Conservation (phyloP, 495 filamentous ascomycete genomes). For the Penicillium diatomitis region DNA sequence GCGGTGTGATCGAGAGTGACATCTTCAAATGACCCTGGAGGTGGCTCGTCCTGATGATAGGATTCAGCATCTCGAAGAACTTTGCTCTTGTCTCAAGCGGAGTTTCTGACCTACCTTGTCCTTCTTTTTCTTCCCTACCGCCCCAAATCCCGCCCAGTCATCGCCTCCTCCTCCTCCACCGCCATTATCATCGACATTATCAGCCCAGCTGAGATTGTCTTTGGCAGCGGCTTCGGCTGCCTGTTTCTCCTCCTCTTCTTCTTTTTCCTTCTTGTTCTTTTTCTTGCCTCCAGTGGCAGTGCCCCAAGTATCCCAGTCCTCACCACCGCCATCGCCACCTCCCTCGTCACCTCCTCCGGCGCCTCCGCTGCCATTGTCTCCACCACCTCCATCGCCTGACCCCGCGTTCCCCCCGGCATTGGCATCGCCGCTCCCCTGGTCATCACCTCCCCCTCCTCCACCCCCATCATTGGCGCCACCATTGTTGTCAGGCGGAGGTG, state of each 20-base stretch:
- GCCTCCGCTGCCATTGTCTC: constrained; percentile 21
- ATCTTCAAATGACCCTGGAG: constrained; percentile 35
- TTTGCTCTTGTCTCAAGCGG: not conserved
- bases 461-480: constrained; percentile 19
- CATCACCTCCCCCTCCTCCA: constrained; percentile 1
- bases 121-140: constrained; percentile 40
- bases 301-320: constrained; percentile 33
- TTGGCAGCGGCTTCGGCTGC: constrained; percentile 22
- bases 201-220: constrained; percentile 40
- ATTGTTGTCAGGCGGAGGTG: constrained; percentile 13
- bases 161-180: constrained; percentile 16
- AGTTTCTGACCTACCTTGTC: constrained; percentile 28
- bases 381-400: constrained; percentile 28
- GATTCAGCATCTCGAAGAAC: not conserved
- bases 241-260: constrained; percentile 26
- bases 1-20: constrained; percentile 33
- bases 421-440: constrained; percentile 18
- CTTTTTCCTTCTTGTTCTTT: constrained; percentile 32
- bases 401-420: constrained; percentile 14
- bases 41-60: constrained; percentile 14
- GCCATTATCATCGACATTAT: constrained; percentile 21
- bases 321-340: constrained; percentile 19
- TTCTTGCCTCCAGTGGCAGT: constrained; percentile 31
- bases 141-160: constrained; percentile 29
- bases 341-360: constrained; percentile 18